Evolutionary conservation across 2,329 filamentous ascomycete genomes (phyloP).

Genomic region (Curvularia sp.): DNA sequence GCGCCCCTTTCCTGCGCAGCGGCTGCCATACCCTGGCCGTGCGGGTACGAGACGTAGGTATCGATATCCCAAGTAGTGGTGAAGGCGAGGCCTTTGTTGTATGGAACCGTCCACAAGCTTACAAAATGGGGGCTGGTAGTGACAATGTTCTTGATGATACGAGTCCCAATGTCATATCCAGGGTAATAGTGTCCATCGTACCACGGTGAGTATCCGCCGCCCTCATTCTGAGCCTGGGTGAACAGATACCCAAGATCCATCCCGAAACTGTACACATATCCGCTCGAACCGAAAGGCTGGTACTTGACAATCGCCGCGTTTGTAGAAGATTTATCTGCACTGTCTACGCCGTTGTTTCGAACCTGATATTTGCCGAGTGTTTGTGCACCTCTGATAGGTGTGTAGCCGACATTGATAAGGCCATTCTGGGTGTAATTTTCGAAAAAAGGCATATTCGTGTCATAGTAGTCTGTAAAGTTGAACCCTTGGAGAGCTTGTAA

Average conservation of each 20-base stretch:
- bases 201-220: constrained; percentile 13
- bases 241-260: constrained; percentile 16
- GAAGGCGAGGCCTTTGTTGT: constrained; percentile 18
- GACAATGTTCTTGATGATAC: constrained; percentile 18
- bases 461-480: constrained; percentile 13
- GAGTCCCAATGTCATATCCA: constrained; percentile 17
- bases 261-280: constrained; percentile 17
- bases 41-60: constrained; percentile 17
- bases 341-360: constrained; percentile 7
- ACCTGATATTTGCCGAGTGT: constrained; percentile 11
- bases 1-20: constrained; percentile 17
- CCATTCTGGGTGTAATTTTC: constrained; percentile 14
- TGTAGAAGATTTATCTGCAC: constrained; percentile 10
- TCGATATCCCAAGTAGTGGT: constrained; percentile 19
- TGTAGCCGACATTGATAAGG: constrained; percentile 16
- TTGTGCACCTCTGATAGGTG: constrained; percentile 9
- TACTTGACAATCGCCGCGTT: constrained; percentile 15
- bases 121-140: constrained; percentile 12
- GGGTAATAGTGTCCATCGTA: constrained; percentile 18
- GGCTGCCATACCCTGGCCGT: constrained; percentile 18
- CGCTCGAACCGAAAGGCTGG: constrained; percentile 10
- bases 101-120: constrained; percentile 16
- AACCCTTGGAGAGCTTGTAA: constrained; percentile 12
- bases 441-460: constrained; percentile 14
- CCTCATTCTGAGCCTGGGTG: constrained; percentile 9